Percentiles rank a stretch among this genome's conserved stretches.
Conservation (phyloP, 768 basidiomycete species). For the Hirschioporus abietinus region DNA sequence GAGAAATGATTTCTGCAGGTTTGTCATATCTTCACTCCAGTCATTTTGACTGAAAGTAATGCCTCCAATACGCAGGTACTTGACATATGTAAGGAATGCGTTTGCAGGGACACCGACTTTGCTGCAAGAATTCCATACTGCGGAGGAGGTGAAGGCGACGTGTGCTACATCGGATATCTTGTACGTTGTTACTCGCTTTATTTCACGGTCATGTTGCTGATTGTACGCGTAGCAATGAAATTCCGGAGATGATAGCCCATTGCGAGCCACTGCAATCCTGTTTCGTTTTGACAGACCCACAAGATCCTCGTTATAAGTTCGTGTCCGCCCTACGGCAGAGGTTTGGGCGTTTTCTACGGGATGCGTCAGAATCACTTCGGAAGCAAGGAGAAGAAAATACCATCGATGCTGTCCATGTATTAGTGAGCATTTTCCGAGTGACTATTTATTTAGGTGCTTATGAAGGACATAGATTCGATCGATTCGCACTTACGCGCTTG, state of each 20-base stretch:
- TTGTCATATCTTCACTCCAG: background rate
- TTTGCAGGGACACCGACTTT: conserved; percentile 72
- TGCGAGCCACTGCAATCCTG: conserved; percentile 57
- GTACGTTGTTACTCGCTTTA: conserved; percentile 33
- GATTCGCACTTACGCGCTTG: conserved; percentile 65
- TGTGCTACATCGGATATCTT: conserved; percentile 59
- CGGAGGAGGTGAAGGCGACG: conserved; percentile 40
- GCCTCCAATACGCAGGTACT: conserved; percentile 35
- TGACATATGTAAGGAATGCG: conserved; percentile 69
- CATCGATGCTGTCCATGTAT: conserved; percentile 72
- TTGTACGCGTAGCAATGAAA: conserved; percentile 47
- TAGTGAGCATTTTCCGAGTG: conserved; percentile 40
- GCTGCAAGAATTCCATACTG: conserved; percentile 44
- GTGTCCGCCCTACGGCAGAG: conserved; percentile 50
- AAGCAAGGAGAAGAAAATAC: conserved; percentile 77
- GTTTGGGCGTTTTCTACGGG: conserved; percentile 66
- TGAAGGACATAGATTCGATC: conserved; percentile 45
- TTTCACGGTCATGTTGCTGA: background rate
- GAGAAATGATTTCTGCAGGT: conserved; percentile 85
- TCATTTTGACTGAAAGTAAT: conserved; percentile 5
- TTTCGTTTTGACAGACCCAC: conserved; percentile 59
- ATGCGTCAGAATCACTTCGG: conserved; percentile 59
- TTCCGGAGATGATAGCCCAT: conserved; percentile 72
- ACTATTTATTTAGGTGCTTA: background rate
- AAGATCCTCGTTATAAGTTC: conserved; percentile 61